Evolutionary conservation across 441 rosid genomes (phyloP).

Genomic region (Breynia disticha): DNA sequence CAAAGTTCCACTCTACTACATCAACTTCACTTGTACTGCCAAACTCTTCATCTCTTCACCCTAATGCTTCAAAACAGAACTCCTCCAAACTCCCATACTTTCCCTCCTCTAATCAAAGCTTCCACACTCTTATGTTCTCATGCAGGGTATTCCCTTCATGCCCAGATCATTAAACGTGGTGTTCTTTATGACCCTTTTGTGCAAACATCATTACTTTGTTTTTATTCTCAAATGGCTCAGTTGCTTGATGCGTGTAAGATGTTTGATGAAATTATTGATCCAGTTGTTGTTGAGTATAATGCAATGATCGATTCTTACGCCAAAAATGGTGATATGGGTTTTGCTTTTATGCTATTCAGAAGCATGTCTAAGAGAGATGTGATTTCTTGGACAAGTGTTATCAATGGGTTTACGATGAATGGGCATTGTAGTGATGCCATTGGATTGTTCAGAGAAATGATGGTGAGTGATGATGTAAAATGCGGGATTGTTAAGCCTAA

Average conservation of each 20-base stretch:
- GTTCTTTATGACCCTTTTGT: constrained; percentile 38
- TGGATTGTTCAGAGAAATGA: constrained; percentile 35
- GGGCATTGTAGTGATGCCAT: constrained; percentile 32
- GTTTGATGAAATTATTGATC: constrained; percentile 46
- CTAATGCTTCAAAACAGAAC: constrained; percentile 42
- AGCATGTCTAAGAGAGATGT: constrained; percentile 44
- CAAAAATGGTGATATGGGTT: constrained; percentile 42
- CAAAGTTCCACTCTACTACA: constrained; percentile 1
- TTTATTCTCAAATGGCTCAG: constrained; percentile 30
- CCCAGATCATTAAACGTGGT: constrained; percentile 43
- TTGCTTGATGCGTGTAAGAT: constrained; percentile 26
- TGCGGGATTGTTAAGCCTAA: constrained; percentile 17
- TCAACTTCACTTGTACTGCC: not conserved
- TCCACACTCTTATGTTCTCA: constrained; percentile 17
- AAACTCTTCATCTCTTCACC: constrained; percentile 37
- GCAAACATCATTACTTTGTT: constrained; percentile 36
- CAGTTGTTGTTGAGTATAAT: constrained; percentile 40
- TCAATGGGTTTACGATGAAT: constrained; percentile 43
- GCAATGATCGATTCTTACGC: constrained; percentile 53
- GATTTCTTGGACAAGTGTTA: constrained; percentile 60
- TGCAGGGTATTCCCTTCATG: constrained; percentile 38
- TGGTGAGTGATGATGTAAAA: constrained; percentile 15
- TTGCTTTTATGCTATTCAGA: constrained; percentile 33
- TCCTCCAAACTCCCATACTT: constrained; percentile 46
- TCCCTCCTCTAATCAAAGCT: constrained; percentile 53